Evolutionary conservation across 1,284 basidiomycete species (phyloP), one percentile per base, ranked within the genome.

Genomic region (Takashimella koratensis): DNA sequence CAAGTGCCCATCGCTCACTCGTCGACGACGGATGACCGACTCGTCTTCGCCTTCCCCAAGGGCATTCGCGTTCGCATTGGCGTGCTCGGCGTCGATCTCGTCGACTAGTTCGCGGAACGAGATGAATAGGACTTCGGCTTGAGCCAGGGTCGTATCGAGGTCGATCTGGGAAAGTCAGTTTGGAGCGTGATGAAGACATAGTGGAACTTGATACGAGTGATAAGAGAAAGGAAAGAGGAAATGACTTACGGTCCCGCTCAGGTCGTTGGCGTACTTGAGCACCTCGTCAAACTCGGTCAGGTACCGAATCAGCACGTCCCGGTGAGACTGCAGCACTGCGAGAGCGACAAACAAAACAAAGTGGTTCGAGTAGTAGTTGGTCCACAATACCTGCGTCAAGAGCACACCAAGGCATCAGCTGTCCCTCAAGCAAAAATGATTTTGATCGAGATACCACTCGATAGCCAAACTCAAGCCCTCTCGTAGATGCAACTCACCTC

Each of bases 291-390:
- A 76, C 80, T 97, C 90, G 30, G 88, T 84, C 3, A 99, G 82
- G 73, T 98, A 98, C 12, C 94, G 84, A 43, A 98, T 77, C 51
- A 98, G 88, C 69, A 96, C 87, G 66, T 96, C 92, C 36, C 94
- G 81, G 75, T 98, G 93, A 4, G 88, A 88, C 73, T 98, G 91
- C 11, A 99, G 80, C 27, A 99, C 83, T 0, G 93, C 93, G 21
- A 99, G 81, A 0, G 94, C 94, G 20, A 98, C 82, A 66, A 98
- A 98, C 3, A 98, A 82, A n/a, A 93, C 84, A 67, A 98, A 97
- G 27, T 86, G 79, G 27, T 82, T 83, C 70, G 86, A 90, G 76
- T 92, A 92, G 68, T 89, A 88, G 66, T 94, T 85, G 5, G 93
- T 93, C 88, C 90, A 96, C n/a, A 96, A 77, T 10, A 91, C 66